Conservation (phyloP, 495 filamentous ascomycete genomes). For the Penicillium cataractarum region DNA sequence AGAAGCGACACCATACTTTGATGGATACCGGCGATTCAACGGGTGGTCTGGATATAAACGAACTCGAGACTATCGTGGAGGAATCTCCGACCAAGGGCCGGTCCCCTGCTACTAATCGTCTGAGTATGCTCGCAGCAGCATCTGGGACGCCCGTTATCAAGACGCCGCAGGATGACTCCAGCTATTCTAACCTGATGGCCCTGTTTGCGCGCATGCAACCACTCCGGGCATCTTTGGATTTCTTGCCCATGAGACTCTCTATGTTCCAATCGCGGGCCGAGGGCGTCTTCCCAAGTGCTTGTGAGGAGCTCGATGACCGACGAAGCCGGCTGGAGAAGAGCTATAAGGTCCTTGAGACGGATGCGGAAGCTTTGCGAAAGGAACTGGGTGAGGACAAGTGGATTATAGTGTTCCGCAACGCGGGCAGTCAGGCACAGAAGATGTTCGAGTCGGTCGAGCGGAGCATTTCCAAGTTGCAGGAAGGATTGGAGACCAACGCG, state of each 20-base stretch:
- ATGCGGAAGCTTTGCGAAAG: slow-evolving; percentile 82
- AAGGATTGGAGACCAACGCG: slow-evolving; percentile 73
- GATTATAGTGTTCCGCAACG: slow-evolving; percentile 92
- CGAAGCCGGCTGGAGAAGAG: slow-evolving; percentile 70
- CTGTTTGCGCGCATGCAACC: slow-evolving; percentile 96
- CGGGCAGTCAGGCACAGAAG: slow-evolving; percentile 88
- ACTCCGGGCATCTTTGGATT: slow-evolving; percentile 87
- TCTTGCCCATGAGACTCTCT: slow-evolving; percentile 92
- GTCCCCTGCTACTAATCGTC: slow-evolving; percentile 58
- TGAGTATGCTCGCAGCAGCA: slow-evolving; percentile 62
- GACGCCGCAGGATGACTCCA: slow-evolving; percentile 73
- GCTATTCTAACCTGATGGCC: slow-evolving; percentile 74
- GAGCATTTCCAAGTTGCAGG: slow-evolving; percentile 78
- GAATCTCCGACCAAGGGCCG: slow-evolving; percentile 68
- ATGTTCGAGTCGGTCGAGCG: slow-evolving; percentile 92
- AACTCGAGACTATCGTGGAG: slow-evolving; percentile 92
- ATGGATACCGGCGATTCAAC: slow-evolving; percentile 57
- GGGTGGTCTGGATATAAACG: slow-evolving; percentile 79
- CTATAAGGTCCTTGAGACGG: slow-evolving; percentile 81
- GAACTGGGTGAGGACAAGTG: slow-evolving; percentile 94
- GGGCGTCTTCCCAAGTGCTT: slow-evolving; percentile 80
- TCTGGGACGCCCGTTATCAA: slow-evolving; percentile 60
- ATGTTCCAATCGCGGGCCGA: slow-evolving; percentile 80
- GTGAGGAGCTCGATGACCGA: slow-evolving; percentile 79
- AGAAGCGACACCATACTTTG: slow-evolving; percentile 77